Base-by-base conservation (phyloP, 371 early-diverging fungal genomes). In the Lichtheimia corymbifera region DNA sequence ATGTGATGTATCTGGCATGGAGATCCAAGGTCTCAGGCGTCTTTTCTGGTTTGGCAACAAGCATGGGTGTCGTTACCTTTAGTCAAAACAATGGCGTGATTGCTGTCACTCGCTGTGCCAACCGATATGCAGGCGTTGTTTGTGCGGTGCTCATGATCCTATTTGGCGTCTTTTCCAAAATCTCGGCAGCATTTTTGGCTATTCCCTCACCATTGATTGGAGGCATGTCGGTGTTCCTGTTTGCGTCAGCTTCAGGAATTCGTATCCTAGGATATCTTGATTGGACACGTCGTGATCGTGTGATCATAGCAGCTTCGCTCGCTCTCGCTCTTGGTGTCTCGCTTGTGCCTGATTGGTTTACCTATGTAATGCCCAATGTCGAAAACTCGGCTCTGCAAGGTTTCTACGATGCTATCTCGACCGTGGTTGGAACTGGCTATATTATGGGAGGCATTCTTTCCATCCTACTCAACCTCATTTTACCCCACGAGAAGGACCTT, bases 21-120 rank as follows among this genome's bases (percentile, higher is more conserved):
- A 77, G 2, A 85, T 86, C 49, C 78, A 81, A 54, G 86, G 86
- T 18, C 65, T 69, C 76, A 15, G 77, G 80, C 13, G 58, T 82
- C 18, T 64, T 86, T 15, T 82, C 85, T n/a, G 79, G 85, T 0
- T 55, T 81, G 0, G 70, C 67, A 13, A 81, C 80, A 11, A 82
- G 76, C 58, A 74, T 82, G 55, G 87, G 87, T 27, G 79, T 86
- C 42, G 77, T 80, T 12, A 83, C 83, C 6, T 84, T 80, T 55
- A 80, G 83, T 49, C 85, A 86, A 41, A 86, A 85, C 67, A 86
- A 86, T 51, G 86, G 87, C 35, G 73, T 84, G 42, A 85, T 84
- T 62, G 83, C 86, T 7, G 73, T 85, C 51, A 86, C 77, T 18
- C 79, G 83, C 3, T 86, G 86, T 40, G 85, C 86, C 27, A 83